Evolutionary conservation across 176 grass and related monocot genomes (phyloP), one percentile per base, ranked within the genome.

Genomic region (Aegilops tauschii): DNA sequence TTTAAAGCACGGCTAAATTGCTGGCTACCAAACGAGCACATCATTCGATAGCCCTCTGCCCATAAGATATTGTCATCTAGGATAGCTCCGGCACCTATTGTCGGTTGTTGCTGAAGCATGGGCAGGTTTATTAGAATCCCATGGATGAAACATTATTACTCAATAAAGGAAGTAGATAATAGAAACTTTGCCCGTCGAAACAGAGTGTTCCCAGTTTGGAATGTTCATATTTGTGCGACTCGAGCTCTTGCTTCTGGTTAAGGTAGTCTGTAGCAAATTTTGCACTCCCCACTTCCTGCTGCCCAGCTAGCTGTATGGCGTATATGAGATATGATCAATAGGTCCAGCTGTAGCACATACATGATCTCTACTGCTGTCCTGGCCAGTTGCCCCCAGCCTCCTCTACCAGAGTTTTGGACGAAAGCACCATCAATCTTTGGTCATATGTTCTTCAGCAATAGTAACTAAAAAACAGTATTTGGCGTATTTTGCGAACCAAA

Each of bases 381-480:
- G 52, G 17, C 52, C 16, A 56, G 17, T 56, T 56, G 52, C 52
- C 52, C 52, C 52, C 52, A 56, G 17, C 17, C 52, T 56, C 52
- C 17, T 49, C 11, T 14, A 49, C 47, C 13, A 14, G 12, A 49
- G 47, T 49, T 49, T 14, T 49, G 12, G 47, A 49, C 12, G 47
- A 14, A 49, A 49, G 47, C 4, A 49, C 47, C 47, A 49, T 44
- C 47, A 4, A 49, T 14, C 47, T 49, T 49, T 72, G 34, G 49
- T 44, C 35, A 73, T 16, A n/a, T 59, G 21, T 23, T 71, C 30
- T 83, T 83, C 80, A 58, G 66, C 21, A 83, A 13, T 58, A 37
- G 42, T 70, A 82, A 69, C 20, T 70, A 82, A 72, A 36, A 31
- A 31, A 65, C 31, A 71, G 21, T 30, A 36, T 83, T 61, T 83